Percentiles rank a stretch among this genome's conserved stretches.
Evolutionary conservation across 208 protist genomes (phyloP).

Genomic region (Leishmania major): DNA sequence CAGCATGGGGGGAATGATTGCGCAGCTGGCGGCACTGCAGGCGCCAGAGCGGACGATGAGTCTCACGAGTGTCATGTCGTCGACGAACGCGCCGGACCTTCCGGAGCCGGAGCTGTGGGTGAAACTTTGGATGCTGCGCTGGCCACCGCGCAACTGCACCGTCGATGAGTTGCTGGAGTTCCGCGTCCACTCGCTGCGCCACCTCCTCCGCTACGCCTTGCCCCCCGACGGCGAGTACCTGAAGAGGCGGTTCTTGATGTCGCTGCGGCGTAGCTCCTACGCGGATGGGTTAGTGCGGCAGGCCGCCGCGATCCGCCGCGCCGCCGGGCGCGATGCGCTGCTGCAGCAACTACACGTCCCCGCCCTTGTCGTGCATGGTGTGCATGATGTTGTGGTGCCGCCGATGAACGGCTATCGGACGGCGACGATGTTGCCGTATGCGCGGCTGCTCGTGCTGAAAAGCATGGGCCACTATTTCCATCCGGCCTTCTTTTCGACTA

Average conservation of each 20-base stretch:
- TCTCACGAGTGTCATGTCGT: constrained; percentile 80
- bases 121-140: constrained; percentile 80
- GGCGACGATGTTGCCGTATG: constrained; percentile 54
- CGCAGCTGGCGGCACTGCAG: constrained; percentile 57
- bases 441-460: constrained; percentile 64
- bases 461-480: constrained; percentile 89
- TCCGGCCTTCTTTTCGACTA: constrained; percentile 63
- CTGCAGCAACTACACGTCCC: constrained; percentile 50
- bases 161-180: constrained; percentile 76
- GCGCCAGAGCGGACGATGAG: constrained; percentile 61
- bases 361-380: constrained; percentile 73
- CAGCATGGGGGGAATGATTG: constrained; percentile 85
- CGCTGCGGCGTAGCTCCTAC: constrained; percentile 63
- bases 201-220: constrained; percentile 49
- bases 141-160: constrained; percentile 56
- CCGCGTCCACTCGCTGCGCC: constrained; percentile 51
- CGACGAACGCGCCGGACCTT: constrained; percentile 72
- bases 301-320: constrained; percentile 62
- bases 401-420: constrained; percentile 76
- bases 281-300: constrained; percentile 66
- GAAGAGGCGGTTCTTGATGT: constrained; percentile 60
- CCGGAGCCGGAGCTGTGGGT: constrained; percentile 69
- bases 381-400: constrained; percentile 74
- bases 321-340: constrained; percentile 45
- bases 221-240: constrained; percentile 67